Conservation (phyloP, 768 basidiomycete species). For the Mycena sanguinolenta region DNA sequence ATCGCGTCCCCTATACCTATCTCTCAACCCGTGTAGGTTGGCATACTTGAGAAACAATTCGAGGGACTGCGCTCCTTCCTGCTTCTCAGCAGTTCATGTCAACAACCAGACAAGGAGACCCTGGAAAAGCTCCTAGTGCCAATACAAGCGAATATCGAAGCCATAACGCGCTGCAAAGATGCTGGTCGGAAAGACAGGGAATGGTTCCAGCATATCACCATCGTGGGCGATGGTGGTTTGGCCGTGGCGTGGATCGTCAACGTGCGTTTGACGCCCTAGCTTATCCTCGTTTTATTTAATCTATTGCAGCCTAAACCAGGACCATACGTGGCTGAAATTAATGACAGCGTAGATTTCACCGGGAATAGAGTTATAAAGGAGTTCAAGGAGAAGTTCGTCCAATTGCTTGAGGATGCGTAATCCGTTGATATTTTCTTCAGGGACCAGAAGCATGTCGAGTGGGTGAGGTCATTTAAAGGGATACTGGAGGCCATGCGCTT, state of each 20-base stretch:
- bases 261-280: slow-evolving; percentile 59
- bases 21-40: slow-evolving; percentile 61
- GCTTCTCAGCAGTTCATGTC: slow-evolving; percentile 76
- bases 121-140: slow-evolving; percentile 74
- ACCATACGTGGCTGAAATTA: slow-evolving; percentile 83
- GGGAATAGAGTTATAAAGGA: slow-evolving; percentile 92
- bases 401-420: neutral
- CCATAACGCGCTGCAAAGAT: slow-evolving; percentile 86
- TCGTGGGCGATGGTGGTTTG: slow-evolving; percentile 85
- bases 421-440: slow-evolving; percentile 55
- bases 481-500: slow-evolving; percentile 84
- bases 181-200: slow-evolving; percentile 83
- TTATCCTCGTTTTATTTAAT: neutral
- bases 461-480: slow-evolving; percentile 80
- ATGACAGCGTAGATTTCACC: slow-evolving; percentile 90
- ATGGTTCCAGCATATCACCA: slow-evolving; percentile 85
- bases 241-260: slow-evolving; percentile 90
- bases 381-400: slow-evolving; percentile 88
- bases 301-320: slow-evolving; percentile 81
- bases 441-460: slow-evolving; percentile 88
- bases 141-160: slow-evolving; percentile 78
- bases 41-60: slow-evolving; percentile 76
- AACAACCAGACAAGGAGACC: slow-evolving; percentile 78
- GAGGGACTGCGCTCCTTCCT: slow-evolving; percentile 78
- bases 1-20: slow-evolving; percentile 6